Evolutionary conservation across 2,329 filamentous ascomycete species (phyloP).

Genomic region (Torrubiella hemipterigena): DNA sequence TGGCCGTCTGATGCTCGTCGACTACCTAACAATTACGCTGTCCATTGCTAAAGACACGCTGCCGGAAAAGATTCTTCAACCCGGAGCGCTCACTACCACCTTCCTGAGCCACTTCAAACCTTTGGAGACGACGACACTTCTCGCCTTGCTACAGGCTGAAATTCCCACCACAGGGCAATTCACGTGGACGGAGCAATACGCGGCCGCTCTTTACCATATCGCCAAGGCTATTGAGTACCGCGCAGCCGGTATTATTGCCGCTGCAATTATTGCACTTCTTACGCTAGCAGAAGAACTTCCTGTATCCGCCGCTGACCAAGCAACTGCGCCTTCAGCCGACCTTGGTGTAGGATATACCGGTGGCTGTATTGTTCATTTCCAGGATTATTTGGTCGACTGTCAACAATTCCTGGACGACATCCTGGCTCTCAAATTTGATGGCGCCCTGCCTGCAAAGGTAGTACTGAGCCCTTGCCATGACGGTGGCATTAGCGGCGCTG

Average conservation of each 20-base stretch:
- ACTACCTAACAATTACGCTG: slow-evolving; percentile 42
- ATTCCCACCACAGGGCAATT: slow-evolving; percentile 44
- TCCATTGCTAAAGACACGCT: slow-evolving; percentile 30
- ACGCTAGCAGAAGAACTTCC: slow-evolving; percentile 56
- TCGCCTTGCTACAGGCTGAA: slow-evolving; percentile 34
- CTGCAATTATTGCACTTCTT: slow-evolving; percentile 58
- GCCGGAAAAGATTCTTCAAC: slow-evolving; percentile 40
- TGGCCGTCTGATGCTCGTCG: slow-evolving; percentile 56
- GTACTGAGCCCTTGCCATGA: slow-evolving; percentile 45
- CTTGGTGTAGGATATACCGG: slow-evolving; percentile 71
- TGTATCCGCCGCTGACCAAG: slow-evolving; percentile 12
- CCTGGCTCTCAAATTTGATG: slow-evolving; percentile 19
- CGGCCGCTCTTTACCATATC: slow-evolving; percentile 50
- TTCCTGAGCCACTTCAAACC: slow-evolving; percentile 62
- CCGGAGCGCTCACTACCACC: slow-evolving; percentile 56
- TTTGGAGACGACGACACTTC: slow-evolving; percentile 27
- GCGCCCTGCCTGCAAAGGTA: slow-evolving; percentile 26
- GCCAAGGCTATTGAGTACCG: slow-evolving; percentile 59
- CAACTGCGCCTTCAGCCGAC: slow-evolving; percentile 26
- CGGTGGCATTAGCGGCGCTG: slow-evolving; percentile 49
- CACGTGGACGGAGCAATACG: slow-evolving; percentile 49
- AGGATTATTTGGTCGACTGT: slow-evolving; percentile 58
- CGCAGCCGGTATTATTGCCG: slow-evolving; percentile 63
- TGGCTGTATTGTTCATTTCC: slow-evolving; percentile 69
- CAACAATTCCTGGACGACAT: slow-evolving; percentile 54